phyloP scores from a whole-genome alignment of 768 basidiomycete species.

The Leccinum subtestaceum region DNA sequence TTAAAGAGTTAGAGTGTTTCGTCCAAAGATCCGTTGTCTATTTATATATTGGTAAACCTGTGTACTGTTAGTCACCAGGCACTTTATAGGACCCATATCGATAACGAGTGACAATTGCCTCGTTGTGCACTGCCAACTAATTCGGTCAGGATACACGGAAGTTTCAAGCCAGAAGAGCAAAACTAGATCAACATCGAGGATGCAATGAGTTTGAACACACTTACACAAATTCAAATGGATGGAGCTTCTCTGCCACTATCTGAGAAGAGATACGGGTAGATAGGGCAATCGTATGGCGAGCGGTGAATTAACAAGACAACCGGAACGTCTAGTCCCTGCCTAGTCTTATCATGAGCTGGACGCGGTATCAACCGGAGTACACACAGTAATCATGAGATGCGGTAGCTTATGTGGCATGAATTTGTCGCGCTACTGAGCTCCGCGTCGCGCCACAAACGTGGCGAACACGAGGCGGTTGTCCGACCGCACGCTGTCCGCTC shows the following conservation, averaged over 20 bases:
- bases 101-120: slow-evolving; percentile 22
- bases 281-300: slow-evolving; percentile 10
- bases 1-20: slow-evolving; percentile 23
- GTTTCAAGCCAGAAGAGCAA: slow-evolving; percentile 5
- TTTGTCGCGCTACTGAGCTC: not conserved
- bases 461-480: slow-evolving; percentile 23
- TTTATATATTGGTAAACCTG: slow-evolving; percentile 20
- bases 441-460: slow-evolving; percentile 18
- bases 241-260: slow-evolving; percentile 24
- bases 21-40: slow-evolving; percentile 19
- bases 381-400: not conserved
- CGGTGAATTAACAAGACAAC: not conserved
- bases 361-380: slow-evolving; percentile 5
- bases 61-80: slow-evolving; percentile 16
- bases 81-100: slow-evolving; percentile 15
- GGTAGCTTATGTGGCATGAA: not conserved
- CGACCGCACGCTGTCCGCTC: slow-evolving; percentile 5
- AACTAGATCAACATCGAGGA: slow-evolving; percentile 25
- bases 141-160: slow-evolving; percentile 19
- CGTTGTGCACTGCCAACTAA: slow-evolving; percentile 25
- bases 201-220: slow-evolving; percentile 24
- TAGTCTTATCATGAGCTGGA: slow-evolving; percentile 18
- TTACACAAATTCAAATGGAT: slow-evolving; percentile 26
- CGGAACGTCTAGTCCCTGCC: not conserved
- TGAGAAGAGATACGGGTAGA: slow-evolving; percentile 13